These are phyloP conservation scores for Stagonosporopsis cucurbitacearum DNA, from an alignment of 2,329 filamentous ascomycete species.

Conservation along the genomic window DNA sequence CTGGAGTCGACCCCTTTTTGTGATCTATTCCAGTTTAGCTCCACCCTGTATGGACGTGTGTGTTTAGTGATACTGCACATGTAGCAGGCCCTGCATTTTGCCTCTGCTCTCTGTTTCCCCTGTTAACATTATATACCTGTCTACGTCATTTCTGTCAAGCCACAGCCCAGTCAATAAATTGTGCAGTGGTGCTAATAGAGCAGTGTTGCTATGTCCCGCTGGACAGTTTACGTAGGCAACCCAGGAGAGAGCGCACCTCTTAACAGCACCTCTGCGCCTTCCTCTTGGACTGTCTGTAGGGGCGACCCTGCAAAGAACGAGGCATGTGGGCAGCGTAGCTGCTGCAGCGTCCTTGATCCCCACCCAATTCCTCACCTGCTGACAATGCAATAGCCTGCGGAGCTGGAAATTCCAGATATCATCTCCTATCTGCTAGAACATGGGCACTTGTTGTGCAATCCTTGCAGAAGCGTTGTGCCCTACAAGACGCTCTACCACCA, in stretches of 20 bases:
- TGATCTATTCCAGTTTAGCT: neutral
- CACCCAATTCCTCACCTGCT: neutral
- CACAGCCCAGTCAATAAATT: no score
- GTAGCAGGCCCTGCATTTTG: neutral
- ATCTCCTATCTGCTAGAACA: conserved; percentile 1
- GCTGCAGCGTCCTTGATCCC: neutral
- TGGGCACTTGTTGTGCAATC: no score
- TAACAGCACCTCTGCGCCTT: no score
- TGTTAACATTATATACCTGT: no score
- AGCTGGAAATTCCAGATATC: neutral
- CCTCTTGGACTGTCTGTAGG: no score
- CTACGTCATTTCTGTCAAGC: no score
- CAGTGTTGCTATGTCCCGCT: no score
- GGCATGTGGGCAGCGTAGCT: neutral
- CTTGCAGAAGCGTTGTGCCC: no score
- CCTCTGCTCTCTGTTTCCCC: neutral
- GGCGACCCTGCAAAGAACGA: neutral
- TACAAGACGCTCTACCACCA: no score
- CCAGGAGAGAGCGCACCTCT: no score
- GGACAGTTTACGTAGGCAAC: no score
- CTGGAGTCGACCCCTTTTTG: conserved; percentile 6
- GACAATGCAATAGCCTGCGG: neutral
- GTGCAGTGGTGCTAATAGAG: no score
- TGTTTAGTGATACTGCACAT: neutral
- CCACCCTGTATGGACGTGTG: neutral